phyloP scores from a whole-genome alignment of 768 basidiomycete species.

The Lentinula guzmanii region DNA sequence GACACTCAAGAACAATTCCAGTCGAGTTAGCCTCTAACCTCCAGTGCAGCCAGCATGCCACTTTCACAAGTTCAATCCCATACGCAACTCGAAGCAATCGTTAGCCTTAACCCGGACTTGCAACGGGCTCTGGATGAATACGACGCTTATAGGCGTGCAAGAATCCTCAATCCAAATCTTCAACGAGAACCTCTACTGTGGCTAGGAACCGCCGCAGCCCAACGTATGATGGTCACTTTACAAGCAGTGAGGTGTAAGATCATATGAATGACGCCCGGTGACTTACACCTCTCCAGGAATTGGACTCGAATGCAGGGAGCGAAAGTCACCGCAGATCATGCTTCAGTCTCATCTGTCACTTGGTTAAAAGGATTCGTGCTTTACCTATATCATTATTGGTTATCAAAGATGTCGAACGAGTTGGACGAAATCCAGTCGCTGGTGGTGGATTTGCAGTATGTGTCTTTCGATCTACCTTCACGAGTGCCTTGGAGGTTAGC shows the following conservation, averaged over 20 bases:
- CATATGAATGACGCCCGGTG: not conserved
- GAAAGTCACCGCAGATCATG: not conserved
- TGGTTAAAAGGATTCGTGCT: not conserved
- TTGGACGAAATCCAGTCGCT: not conserved
- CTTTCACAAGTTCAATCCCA: too few species aligned
- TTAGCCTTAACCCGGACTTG: not conserved
- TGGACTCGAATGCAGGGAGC: not conserved
- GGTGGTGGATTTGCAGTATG: slow-evolving; percentile 6
- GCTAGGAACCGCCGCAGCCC: not conserved
- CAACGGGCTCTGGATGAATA: not conserved
- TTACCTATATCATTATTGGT: not conserved
- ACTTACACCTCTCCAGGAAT: not conserved
- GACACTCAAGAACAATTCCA: too few species aligned
- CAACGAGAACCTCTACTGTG: not conserved
- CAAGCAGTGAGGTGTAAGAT: not conserved
- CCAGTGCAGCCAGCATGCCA: too few species aligned
- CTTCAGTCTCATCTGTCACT: not conserved
- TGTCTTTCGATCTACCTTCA: not conserved
- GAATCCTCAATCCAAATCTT: not conserved
- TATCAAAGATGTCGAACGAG: not conserved
- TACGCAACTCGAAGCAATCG: not conserved
- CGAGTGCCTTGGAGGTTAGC: not conserved
- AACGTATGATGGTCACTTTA: not conserved
- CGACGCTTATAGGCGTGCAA: not conserved
- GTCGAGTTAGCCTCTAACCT: too few species aligned